Conservation (phyloP, 1,139 yeast genomes). For the Kurtzmaniella quercitrusa region DNA sequence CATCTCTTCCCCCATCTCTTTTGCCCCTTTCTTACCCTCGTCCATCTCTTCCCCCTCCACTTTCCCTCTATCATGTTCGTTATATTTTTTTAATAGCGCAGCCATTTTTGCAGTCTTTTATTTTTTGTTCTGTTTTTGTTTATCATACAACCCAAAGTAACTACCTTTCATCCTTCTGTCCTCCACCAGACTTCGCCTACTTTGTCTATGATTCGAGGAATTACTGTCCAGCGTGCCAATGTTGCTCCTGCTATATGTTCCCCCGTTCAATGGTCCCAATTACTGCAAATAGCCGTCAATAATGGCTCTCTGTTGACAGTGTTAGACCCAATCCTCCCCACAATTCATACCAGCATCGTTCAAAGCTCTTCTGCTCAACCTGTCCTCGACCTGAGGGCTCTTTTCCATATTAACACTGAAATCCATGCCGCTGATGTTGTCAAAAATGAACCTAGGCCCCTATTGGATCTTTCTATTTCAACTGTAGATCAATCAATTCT, state of each 20-base stretch:
- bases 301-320: constrained; percentile 29
- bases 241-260: constrained; percentile 19
- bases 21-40: neutral
- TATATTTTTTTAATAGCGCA: too few species aligned
- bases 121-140: neutral
- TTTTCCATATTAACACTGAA: constrained; percentile 25
- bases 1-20: neutral
- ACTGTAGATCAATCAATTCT: constrained; percentile 27
- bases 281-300: constrained; percentile 36
- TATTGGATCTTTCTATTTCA: constrained; percentile 22
- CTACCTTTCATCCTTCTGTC: neutral
- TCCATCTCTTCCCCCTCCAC: neutral
- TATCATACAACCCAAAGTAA: neutral
- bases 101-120: too few species aligned
- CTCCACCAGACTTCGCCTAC: neutral
- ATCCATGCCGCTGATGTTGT: constrained; percentile 27
- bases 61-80: too few species aligned
- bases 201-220: constrained; percentile 16
- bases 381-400: constrained; percentile 24
- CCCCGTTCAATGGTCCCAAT: constrained; percentile 37
- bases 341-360: constrained; percentile 24
- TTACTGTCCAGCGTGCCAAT: constrained; percentile 20
- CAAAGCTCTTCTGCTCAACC: constrained; percentile 6
- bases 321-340: constrained; percentile 38
- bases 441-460: constrained; percentile 26